Conservation (phyloP, 2,329 filamentous ascomycete species). For the Epichloe coenophiala region DNA sequence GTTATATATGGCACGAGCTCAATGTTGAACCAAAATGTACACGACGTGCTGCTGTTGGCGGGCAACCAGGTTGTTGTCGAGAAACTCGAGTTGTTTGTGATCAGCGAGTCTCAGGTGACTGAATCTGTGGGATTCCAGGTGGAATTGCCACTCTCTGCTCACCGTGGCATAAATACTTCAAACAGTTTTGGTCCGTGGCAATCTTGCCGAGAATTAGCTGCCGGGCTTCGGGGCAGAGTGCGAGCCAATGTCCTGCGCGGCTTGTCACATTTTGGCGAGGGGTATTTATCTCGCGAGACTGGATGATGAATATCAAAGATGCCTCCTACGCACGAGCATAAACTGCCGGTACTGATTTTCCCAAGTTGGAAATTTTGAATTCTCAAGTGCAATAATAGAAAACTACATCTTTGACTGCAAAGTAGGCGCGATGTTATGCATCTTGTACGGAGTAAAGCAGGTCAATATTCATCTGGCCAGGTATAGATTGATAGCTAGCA, state of each 20-base stretch:
- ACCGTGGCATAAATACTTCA: background rate
- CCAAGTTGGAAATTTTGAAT: too few relatives aligned
- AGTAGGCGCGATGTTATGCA: too few relatives aligned
- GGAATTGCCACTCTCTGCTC: background rate
- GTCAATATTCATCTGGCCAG: too few relatives aligned
- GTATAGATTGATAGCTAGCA: too few relatives aligned
- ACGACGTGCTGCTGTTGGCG: background rate
- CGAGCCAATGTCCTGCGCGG: background rate
- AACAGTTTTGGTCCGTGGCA: background rate
- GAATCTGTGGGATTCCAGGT: background rate
- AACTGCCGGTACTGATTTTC: too few relatives aligned
- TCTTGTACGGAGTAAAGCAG: too few relatives aligned
- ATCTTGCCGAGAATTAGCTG: background rate
- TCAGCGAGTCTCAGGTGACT: background rate
- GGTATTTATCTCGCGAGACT: too few relatives aligned
- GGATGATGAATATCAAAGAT: too few relatives aligned
- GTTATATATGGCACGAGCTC: background rate
- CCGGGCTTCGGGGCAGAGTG: background rate
- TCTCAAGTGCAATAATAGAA: accelerated
- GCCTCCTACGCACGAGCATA: too few relatives aligned
- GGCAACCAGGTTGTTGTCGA: background rate
- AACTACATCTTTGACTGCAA: too few relatives aligned
- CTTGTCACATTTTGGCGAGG: background rate
- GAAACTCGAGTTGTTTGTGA: background rate
- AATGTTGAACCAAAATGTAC: constrained; percentile 1